Evolutionary conservation across 225 moss, liverwort and hornwort species (phyloP), one percentile per base, ranked within the genome.

Genomic region (Thuidium tamariscinum): DNA sequence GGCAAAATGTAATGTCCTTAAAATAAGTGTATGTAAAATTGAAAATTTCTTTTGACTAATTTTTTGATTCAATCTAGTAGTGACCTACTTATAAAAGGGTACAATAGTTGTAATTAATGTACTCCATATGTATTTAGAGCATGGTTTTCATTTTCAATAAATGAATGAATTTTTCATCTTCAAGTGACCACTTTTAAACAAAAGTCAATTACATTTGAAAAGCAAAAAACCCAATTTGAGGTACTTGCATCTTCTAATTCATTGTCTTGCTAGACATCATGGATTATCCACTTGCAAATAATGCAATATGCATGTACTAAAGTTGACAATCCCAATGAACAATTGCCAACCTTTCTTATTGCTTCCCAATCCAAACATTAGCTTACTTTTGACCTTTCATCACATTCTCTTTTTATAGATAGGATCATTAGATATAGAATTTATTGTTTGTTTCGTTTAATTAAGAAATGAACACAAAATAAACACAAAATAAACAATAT

Each of bases 231-330:
- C 30, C 19, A 73, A 19, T 48, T 72, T 1, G 4, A 62, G 30
- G 15, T 16, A 62, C 4, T 0, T 30, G 8, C 29, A 48, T 48
- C 32, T 73, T 48, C 2, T 30, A 32, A 48, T 4, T 32, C 19
- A 73, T 48, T 0, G 1, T 48, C 7, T 1, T 30, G 10, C 3
- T 29, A 7, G 3, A 0, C 48, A 7, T 48, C 0, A 0, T 19
- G 0, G 19, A 32, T 32, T 0, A 0, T 73, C 5, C 0, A 48
- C 11, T 73, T 73, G 7, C 7, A 32, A 11, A 32, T 48, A 6
- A 19, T 11, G 7, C 4, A 48, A 32, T 4, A 19, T 18, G 0
- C 2, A 1, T 32, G 7, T 32, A 7, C 0, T 4, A 32, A 19
- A 48, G 2, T 32, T 30, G 4, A 46, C 29, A 71, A 71, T 44